Conservation (phyloP, 1,284 basidiomycete species). For the Phylloporus sp. region DNA sequence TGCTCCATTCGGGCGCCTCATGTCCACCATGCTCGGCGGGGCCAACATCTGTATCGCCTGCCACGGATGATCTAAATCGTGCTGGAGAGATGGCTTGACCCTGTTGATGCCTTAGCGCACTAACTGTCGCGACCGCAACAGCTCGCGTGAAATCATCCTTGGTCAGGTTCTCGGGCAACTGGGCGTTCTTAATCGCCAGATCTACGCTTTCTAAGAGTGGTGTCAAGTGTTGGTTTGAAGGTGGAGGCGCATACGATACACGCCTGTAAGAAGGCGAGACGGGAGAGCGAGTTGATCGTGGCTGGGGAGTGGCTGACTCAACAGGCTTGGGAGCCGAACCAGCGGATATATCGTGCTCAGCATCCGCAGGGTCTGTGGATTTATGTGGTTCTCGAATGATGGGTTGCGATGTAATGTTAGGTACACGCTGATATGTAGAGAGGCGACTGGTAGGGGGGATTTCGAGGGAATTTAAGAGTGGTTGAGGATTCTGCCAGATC, state of each 20-base stretch:
- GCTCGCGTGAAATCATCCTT: conserved; percentile 91
- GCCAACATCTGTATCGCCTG: conserved; percentile 47
- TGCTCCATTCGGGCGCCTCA: conserved; percentile 96
- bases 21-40: conserved; percentile 82
- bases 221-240: conserved; percentile 54
- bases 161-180: conserved; percentile 72
- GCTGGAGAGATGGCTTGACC: conserved; percentile 58
- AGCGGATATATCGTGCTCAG: conserved; percentile 44
- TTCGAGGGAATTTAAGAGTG: conserved; percentile 77
- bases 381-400: conserved; percentile 47
- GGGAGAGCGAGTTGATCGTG: conserved; percentile 29
- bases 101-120: conserved; percentile 81
- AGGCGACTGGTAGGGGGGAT: conserved; percentile 64
- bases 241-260: conserved; percentile 64
- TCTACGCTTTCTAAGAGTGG: conserved; percentile 84
- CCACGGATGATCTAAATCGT: conserved; percentile 44
- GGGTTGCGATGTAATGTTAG: conserved; percentile 35
- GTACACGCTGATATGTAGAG: conserved; percentile 69
- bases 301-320: conserved; percentile 25
- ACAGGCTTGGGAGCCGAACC: conserved; percentile 42
- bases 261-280: conserved; percentile 50
- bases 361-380: conserved; percentile 49
- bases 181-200: conserved; percentile 72
- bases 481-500: conserved; percentile 99
- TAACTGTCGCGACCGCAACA: conserved; percentile 90